phyloP scores from a whole-genome alignment of 169 alveolate genomes.

The Sarcocystis neurona region DNA sequence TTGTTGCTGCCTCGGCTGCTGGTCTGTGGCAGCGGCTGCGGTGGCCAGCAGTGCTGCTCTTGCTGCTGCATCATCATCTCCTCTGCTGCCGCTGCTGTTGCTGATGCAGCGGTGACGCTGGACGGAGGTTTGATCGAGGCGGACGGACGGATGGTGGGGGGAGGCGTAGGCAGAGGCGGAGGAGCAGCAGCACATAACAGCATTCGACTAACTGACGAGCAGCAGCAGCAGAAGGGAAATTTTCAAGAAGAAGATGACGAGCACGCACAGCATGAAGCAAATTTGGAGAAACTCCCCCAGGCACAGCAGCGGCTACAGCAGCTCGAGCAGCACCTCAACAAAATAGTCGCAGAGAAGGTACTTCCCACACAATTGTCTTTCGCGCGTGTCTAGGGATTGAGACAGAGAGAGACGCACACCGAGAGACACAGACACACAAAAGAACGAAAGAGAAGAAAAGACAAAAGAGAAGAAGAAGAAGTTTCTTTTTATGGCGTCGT shows the following conservation, averaged over 20 bases:
- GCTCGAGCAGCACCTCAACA: conserved; percentile 43
- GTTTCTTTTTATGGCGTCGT: background rate
- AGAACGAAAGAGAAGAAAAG: background rate
- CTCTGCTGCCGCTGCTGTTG: no score
- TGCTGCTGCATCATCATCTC: no score
- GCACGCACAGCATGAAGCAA: background rate
- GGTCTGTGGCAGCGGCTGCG: no score
- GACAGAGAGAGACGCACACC: no score
- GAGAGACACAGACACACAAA: background rate
- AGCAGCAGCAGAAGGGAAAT: conserved; percentile 19
- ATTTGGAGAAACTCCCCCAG: no score
- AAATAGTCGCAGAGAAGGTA: background rate
- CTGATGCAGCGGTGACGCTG: conserved; percentile 35
- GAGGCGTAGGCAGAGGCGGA: background rate
- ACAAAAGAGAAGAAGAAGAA: background rate
- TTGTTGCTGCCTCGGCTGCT: no score
- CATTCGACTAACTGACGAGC: background rate
- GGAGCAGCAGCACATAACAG: background rate
- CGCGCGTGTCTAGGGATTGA: background rate
- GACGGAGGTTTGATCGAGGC: conserved; percentile 55
- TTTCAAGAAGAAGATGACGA: background rate
- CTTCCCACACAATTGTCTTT: background rate
- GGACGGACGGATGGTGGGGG: conserved; percentile 35
- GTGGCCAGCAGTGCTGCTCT: no score
- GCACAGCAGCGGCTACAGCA: conserved; percentile 43